A percentile compares a stretch with the other conserved stretches of the same genome.
Evolutionary conservation across 2,329 filamentous ascomycete genomes (phyloP).

Genomic region (Trichophaea hybrida): DNA sequence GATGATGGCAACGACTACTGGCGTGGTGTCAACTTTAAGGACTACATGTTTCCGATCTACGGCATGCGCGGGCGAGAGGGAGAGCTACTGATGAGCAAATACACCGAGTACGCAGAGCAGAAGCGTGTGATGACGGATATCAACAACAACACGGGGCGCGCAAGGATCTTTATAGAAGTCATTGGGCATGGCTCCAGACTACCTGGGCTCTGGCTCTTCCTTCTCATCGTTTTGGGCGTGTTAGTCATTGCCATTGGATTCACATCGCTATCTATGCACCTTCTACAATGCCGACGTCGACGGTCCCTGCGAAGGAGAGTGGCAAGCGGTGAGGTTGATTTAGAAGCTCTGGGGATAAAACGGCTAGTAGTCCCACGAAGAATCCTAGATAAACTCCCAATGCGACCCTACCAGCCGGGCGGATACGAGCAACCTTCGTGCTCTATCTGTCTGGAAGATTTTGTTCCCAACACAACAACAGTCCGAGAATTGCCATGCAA

Average conservation of each 20-base stretch:
- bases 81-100: constrained; percentile 50
- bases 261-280: constrained; percentile 61
- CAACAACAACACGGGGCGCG: constrained; percentile 36
- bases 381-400: constrained; percentile 57
- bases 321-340: constrained; percentile 62
- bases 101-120: constrained; percentile 63
- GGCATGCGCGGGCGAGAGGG: constrained; percentile 59
- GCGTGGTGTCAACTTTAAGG: constrained; percentile 36
- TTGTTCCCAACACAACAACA: constrained; percentile 50
- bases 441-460: constrained; percentile 80
- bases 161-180: constrained; percentile 26
- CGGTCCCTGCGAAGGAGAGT: constrained; percentile 55
- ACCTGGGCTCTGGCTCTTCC: constrained; percentile 69
- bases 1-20: constrained; percentile 49
- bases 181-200: constrained; percentile 43
- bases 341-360: constrained; percentile 76
- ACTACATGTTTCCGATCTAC: constrained; percentile 58
- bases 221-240: constrained; percentile 55
- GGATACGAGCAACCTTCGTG: constrained; percentile 57
- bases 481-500: constrained; percentile 79
- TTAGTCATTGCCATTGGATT: constrained; percentile 51
- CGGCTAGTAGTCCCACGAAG: constrained; percentile 59
- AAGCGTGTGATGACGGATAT: constrained; percentile 42
- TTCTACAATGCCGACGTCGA: constrained; percentile 58
- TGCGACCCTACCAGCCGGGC: constrained; percentile 52